Percentiles rank a stretch among this genome's conserved stretches.
phyloP scores from a whole-genome alignment of 805 yeast genomes.

The Candida sanyiensis region DNA sequence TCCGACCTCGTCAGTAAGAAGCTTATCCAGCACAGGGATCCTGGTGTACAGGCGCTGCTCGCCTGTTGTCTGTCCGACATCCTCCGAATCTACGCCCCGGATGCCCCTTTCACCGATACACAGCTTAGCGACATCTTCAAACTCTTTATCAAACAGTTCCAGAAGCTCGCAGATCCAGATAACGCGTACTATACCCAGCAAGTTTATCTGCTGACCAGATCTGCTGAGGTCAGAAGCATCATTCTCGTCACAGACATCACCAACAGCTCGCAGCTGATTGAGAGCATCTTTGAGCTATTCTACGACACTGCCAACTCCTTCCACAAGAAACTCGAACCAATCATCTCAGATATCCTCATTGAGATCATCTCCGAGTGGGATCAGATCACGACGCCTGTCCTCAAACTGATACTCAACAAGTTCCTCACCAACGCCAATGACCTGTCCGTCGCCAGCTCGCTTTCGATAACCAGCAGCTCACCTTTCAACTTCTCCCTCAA shows the following conservation, averaged over 20 bases:
- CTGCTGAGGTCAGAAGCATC: constrained; percentile 72
- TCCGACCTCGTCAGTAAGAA: constrained; percentile 52
- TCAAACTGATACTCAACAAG: constrained; percentile 60
- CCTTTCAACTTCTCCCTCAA: constrained; percentile 61
- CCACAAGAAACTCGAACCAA: constrained; percentile 49
- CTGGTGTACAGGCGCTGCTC: constrained; percentile 61
- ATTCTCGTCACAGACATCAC: constrained; percentile 73
- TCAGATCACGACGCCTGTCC: constrained; percentile 51
- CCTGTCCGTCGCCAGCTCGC: constrained; percentile 15
- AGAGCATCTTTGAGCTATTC: constrained; percentile 52
- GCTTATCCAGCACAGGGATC: constrained; percentile 52
- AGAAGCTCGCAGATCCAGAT: constrained; percentile 46
- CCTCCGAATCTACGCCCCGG: constrained; percentile 76
- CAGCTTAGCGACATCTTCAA: constrained; percentile 62
- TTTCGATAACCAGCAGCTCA: constrained; percentile 29
- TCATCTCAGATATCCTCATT: constrained; percentile 64
- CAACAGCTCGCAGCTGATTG: constrained; percentile 49
- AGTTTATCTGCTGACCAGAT: constrained; percentile 55
- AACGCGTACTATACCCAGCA: constrained; percentile 60
- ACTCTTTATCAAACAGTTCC: constrained; percentile 59
- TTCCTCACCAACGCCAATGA: constrained; percentile 36
- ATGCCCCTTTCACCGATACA: constrained; percentile 73
- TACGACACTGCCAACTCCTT: constrained; percentile 48
- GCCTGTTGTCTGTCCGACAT: constrained; percentile 76
- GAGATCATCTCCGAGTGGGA: constrained; percentile 72